These are phyloP conservation scores for Ascochyta viciae-villosae DNA, from an alignment of 2,329 filamentous ascomycete genomes.

Conservation along the genomic window DNA sequence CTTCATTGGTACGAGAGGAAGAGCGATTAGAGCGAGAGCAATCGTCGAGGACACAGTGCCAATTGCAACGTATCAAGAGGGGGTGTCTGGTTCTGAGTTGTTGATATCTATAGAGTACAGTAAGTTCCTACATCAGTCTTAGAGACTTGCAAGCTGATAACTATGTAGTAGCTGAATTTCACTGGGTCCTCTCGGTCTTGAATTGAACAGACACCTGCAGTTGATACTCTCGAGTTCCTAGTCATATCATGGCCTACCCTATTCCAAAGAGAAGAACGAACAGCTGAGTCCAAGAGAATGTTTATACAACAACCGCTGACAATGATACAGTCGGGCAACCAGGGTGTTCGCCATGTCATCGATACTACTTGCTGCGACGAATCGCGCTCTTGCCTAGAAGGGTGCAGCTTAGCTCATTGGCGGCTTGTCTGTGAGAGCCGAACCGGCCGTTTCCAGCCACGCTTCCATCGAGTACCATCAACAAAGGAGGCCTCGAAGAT, in stretches of 20 bases:
- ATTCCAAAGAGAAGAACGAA: not conserved
- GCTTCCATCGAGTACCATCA: constrained; percentile 6
- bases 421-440: constrained; percentile 21
- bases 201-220: not conserved
- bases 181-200: not conserved
- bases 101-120: constrained; percentile 4
- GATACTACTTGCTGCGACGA: constrained; percentile 8
- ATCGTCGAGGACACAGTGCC: not conserved
- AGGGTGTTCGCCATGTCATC: not conserved
- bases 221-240: not conserved
- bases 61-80: not conserved
- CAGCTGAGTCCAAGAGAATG: not conserved
- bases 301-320: constrained; percentile 2
- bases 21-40: not conserved
- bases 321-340: not conserved
- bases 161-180: constrained; percentile 24
- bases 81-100: not conserved
- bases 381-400: constrained; percentile 21
- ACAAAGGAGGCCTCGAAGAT: constrained; percentile 9
- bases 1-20: not conserved
- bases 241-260: not conserved
- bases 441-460: constrained; percentile 16
- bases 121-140: constrained; percentile 1
- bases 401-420: constrained; percentile 21
- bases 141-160: constrained; percentile 20